Evolutionary conservation across 192 early-diverging fungal genomes (phyloP), one percentile per base, ranked within the genome.

Genomic region (Backusella liffmaniae): DNA sequence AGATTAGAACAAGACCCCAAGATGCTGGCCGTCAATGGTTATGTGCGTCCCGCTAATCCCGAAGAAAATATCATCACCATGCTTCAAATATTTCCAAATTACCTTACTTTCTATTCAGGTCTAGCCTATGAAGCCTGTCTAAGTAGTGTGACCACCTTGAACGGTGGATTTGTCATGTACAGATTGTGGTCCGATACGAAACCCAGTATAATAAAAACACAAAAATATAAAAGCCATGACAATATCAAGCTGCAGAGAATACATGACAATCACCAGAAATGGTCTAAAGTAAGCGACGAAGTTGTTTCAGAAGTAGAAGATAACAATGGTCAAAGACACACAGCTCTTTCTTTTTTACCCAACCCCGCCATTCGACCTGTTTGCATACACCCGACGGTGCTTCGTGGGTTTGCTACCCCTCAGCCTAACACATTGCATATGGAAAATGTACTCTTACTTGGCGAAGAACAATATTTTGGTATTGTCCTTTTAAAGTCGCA

Each of bases 81-180:
- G 88, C 86, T 92, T 72, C 91, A 91, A 75, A 87, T 92, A 67
- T 92, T 91, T 66, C 90, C 89, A 74, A 82, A 89, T 70, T 90
- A 92, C 77, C 84, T 89, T 66, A 83, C 85, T n/a, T 88, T 88
- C 41, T 89, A 89, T 78, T 85, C 87, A 72, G 76, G 83, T 77
- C 84, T 90, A 78, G 90, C 90, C 30, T 91, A 89, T 76, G 91
- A 92, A 81, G 88, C 87, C 0, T 87, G 88, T 79, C 84, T 90
- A 72, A 89, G 91, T 23, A 87, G 86, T 56, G 89, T 92, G 5
- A 85, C 86, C 2, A 88, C 88, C 10, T 79, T 92, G 39, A 87
- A 88, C 9, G 90, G 91, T 18, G 89, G 89, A 59, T 90, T 91
- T 83, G 89, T 86, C 51, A 90, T 90, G 90, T 92, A 92, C 82